Conservation (phyloP, 306 rosid genomes). For the Acacia crassicarpa region DNA sequence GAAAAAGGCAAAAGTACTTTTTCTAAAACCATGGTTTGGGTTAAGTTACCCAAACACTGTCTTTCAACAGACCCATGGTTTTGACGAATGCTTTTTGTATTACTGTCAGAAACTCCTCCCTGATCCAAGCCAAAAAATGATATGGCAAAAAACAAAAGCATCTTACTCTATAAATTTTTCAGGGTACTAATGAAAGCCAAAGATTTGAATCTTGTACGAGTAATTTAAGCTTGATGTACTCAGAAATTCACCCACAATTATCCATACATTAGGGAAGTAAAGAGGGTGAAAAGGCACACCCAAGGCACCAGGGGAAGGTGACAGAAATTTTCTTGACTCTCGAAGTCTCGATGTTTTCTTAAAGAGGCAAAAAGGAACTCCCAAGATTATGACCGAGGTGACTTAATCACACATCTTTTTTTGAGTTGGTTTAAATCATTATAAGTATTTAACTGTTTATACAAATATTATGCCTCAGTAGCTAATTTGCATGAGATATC, state of each 20-base stretch:
- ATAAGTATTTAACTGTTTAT: not conserved
- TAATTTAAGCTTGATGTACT: not conserved
- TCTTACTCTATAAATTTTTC: not conserved
- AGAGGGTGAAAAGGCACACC: not conserved
- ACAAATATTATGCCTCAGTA: not conserved
- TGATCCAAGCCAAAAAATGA: slow-evolving; percentile 9
- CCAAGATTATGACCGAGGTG: not conserved
- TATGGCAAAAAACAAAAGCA: not conserved
- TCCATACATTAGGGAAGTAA: not conserved
- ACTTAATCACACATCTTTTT: not conserved
- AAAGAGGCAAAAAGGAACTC: not conserved
- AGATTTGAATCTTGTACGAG: not conserved
- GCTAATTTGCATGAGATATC: not conserved
- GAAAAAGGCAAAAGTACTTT: no score
- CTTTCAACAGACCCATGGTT: no score
- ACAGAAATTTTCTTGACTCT: not conserved
- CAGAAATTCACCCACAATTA: slow-evolving; percentile 2
- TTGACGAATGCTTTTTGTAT: not conserved
- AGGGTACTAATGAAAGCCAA: not conserved
- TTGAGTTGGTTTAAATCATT: not conserved
- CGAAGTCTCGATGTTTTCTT: not conserved
- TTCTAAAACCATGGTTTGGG: no score
- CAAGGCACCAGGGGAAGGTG: not conserved
- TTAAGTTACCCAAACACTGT: no score
- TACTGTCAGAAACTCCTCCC: not conserved